Percentiles rank a stretch among this genome's conserved stretches.
These are phyloP conservation scores for Mortierella sp. DNA, from an alignment of 371 early-diverging fungal genomes.

Conservation along the genomic window DNA sequence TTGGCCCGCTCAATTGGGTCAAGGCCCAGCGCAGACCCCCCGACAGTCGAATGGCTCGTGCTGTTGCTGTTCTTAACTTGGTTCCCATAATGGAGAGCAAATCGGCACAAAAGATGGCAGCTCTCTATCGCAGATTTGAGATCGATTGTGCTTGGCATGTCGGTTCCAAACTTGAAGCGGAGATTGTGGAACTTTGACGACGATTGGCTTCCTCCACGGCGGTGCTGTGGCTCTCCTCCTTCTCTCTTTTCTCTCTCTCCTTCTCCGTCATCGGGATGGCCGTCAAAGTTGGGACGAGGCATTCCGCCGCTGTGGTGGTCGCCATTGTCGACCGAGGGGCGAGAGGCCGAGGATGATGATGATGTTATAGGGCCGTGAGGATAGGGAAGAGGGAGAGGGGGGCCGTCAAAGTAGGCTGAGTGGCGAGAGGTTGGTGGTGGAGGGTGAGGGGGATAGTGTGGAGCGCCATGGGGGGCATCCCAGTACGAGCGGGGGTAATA, in stretches of 20 bases:
- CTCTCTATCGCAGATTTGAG: conserved; percentile 46
- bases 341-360: not conserved
- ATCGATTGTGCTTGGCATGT: conserved; percentile 53
- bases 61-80: conserved; percentile 6
- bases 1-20: conserved; percentile 31
- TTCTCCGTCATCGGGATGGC: conserved; percentile 24
- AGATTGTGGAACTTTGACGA: conserved; percentile 7
- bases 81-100: conserved; percentile 48
- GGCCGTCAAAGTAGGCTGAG: not conserved
- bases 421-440: not conserved
- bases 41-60: not conserved
- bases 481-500: not conserved
- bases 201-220: not conserved
- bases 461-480: not conserved
- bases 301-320: not conserved
- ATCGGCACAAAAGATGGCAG: conserved; percentile 40
- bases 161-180: conserved; percentile 43
- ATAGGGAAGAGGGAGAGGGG: not conserved
- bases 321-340: not conserved
- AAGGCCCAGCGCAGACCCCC: not conserved
- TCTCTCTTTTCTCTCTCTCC: not conserved
- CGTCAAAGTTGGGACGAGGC: conserved; percentile 27
- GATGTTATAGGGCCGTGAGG: not conserved
- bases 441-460: conserved; percentile 10
- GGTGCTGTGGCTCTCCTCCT: not conserved